These are phyloP conservation scores for Eurotiales sp. DNA, from an alignment of 2,329 filamentous ascomycete species.

Conservation along the genomic window DNA sequence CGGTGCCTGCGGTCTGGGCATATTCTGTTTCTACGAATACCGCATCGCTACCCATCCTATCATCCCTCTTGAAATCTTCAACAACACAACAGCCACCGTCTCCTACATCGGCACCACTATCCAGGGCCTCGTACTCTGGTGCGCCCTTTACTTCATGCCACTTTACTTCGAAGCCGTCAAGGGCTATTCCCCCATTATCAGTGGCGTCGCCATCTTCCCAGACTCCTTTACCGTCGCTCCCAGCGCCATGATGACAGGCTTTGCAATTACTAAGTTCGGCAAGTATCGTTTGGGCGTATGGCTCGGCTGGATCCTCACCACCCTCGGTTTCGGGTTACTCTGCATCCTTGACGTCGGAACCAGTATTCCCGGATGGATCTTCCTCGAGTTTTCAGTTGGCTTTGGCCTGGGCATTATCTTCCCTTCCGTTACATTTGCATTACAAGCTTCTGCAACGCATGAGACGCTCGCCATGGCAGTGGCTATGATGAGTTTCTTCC, in stretches of 20 bases:
- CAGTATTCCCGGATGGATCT: constrained; percentile 49
- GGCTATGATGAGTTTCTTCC: constrained; percentile 65
- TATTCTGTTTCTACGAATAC: constrained; percentile 21
- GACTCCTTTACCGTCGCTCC: constrained; percentile 63
- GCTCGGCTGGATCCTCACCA: constrained; percentile 59
- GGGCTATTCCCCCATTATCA: constrained; percentile 40
- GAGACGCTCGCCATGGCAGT: constrained; percentile 59
- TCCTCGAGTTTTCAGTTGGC: constrained; percentile 58
- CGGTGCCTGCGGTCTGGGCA: constrained; percentile 22
- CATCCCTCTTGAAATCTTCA: constrained; percentile 45
- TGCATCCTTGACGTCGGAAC: constrained; percentile 17
- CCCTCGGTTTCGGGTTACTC: constrained; percentile 54
- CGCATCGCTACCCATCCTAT: constrained; percentile 25
- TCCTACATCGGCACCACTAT: constrained; percentile 36
- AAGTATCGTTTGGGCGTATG: constrained; percentile 60
- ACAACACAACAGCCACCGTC: constrained; percentile 35
- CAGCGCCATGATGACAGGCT: constrained; percentile 50
- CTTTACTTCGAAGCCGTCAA: constrained; percentile 47
- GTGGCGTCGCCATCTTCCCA: constrained; percentile 57
- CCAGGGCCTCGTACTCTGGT: constrained; percentile 34
- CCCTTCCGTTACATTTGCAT: constrained; percentile 58
- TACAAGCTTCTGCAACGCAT: constrained; percentile 58
- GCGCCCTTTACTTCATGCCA: constrained; percentile 41
- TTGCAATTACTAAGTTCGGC: constrained; percentile 52
- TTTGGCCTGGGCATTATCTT: constrained; percentile 63